phyloP scores from a whole-genome alignment of 2,329 filamentous ascomycete genomes.

The Stromatinia cepivora region DNA sequence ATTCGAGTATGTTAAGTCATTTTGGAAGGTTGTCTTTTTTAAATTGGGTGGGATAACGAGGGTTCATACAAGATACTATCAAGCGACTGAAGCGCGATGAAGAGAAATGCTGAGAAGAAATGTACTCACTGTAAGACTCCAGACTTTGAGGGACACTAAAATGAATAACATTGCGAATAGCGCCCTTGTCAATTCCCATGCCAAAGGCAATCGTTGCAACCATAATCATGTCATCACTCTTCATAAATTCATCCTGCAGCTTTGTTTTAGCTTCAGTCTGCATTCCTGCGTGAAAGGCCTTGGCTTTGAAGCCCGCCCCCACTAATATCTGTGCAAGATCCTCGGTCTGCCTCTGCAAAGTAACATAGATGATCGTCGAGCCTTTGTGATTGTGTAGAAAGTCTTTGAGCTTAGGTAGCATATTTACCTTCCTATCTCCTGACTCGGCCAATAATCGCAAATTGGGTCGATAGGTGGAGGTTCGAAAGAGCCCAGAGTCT shows the following conservation, averaged over 20 bases:
- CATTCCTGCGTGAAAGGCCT: constrained; percentile 54
- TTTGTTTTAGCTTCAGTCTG: constrained; percentile 46
- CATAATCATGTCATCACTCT: constrained; percentile 47
- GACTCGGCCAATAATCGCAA: constrained; percentile 55
- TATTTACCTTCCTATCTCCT: constrained; percentile 46
- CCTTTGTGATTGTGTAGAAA: constrained; percentile 55
- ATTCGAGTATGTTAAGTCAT: neutral
- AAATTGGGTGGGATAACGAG: neutral
- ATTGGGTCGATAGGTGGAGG: constrained; percentile 57
- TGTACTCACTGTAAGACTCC: constrained; percentile 51
- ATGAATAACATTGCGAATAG: constrained; percentile 57
- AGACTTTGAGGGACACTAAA: constrained; percentile 53
- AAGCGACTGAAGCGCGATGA: neutral
- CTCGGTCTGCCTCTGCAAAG: constrained; percentile 55
- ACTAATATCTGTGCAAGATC: constrained; percentile 45
- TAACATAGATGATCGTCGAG: constrained; percentile 61
- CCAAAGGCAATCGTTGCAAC: constrained; percentile 60
- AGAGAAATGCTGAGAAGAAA: neutral
- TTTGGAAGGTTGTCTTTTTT: neutral
- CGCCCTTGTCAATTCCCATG: constrained; percentile 59
- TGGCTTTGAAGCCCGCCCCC: constrained; percentile 45
- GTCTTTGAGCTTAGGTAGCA: constrained; percentile 47
- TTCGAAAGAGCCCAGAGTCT: constrained; percentile 54
- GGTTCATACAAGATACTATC: neutral
- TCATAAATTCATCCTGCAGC: constrained; percentile 55